phyloP scores from a whole-genome alignment of 2,329 filamentous ascomycete species.

The Thelonectria rubi region DNA sequence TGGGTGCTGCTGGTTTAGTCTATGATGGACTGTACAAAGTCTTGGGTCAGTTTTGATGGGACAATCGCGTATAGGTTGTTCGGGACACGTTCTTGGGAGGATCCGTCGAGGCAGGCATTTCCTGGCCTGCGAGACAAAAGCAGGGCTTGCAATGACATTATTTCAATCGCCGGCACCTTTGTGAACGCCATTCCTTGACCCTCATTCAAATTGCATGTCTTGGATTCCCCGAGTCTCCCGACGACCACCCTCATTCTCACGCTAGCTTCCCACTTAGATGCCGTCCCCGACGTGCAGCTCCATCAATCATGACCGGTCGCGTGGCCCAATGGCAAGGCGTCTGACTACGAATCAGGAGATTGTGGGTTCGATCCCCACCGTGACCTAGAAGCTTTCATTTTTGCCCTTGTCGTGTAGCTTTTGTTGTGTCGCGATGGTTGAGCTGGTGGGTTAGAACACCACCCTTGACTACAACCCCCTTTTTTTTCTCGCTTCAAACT shows the following conservation, averaged over 20 bases:
- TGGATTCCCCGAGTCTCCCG: conserved; percentile 8
- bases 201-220: not conserved
- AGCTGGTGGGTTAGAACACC: no score
- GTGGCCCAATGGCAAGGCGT: conserved; percentile 47
- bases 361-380: conserved; percentile 45
- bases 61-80: conserved; percentile 7
- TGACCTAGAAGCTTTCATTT: conserved; percentile 18
- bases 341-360: conserved; percentile 49
- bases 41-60: conserved; percentile 13
- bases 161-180: not conserved
- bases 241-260: conserved; percentile 5
- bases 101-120: not conserved
- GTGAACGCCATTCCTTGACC: not conserved
- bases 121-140: not conserved
- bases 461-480: no score
- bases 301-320: conserved; percentile 14
- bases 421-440: not conserved
- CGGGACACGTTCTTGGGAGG: not conserved
- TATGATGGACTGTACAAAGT: conserved; percentile 24
- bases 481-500: not conserved
- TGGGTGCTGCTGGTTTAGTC: conserved; percentile 36
- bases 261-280: not conserved
- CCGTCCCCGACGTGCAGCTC: not conserved
- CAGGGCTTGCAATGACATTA: not conserved
- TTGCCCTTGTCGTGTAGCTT: not conserved